These are phyloP conservation scores for Coemansia sp. DNA, from an alignment of 192 early-diverging fungal species.

Conservation along the genomic window DNA sequence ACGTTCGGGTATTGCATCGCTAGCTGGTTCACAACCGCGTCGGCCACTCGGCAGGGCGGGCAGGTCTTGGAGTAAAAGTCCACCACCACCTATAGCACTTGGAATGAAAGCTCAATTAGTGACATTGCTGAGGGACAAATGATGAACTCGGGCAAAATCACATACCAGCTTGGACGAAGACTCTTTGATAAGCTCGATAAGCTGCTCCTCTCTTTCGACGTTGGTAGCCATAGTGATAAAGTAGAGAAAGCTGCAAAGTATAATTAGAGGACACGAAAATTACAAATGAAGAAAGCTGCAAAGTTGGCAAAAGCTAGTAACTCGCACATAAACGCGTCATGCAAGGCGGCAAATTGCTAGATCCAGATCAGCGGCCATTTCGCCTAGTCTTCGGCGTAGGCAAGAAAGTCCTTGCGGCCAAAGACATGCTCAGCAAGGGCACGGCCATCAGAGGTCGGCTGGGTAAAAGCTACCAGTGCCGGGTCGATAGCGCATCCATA, in stretches of 20 bases:
- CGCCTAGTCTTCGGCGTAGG: conserved; percentile 41
- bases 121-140: background rate
- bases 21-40: conserved; percentile 24
- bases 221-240: conserved; percentile 32
- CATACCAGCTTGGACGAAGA: conserved; percentile 42
- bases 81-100: conserved; percentile 34
- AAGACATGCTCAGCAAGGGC: conserved; percentile 49
- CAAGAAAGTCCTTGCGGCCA: conserved; percentile 54
- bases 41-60: conserved; percentile 42
- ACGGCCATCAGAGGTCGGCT: conserved; percentile 54
- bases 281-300: background rate
- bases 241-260: background rate
- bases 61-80: conserved; percentile 49
- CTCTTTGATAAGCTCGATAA: conserved; percentile 42
- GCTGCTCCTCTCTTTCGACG: conserved; percentile 41
- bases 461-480: conserved; percentile 53
- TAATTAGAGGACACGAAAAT: background rate
- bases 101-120: background rate
- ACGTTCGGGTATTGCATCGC: conserved; percentile 26
- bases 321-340: background rate
- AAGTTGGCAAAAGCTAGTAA: background rate
- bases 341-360: background rate
- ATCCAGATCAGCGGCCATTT: background rate
- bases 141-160: background rate
- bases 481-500: conserved; percentile 41